phyloP scores from a whole-genome alignment of 2,329 filamentous ascomycete genomes.

The Diaporthe eres region DNA sequence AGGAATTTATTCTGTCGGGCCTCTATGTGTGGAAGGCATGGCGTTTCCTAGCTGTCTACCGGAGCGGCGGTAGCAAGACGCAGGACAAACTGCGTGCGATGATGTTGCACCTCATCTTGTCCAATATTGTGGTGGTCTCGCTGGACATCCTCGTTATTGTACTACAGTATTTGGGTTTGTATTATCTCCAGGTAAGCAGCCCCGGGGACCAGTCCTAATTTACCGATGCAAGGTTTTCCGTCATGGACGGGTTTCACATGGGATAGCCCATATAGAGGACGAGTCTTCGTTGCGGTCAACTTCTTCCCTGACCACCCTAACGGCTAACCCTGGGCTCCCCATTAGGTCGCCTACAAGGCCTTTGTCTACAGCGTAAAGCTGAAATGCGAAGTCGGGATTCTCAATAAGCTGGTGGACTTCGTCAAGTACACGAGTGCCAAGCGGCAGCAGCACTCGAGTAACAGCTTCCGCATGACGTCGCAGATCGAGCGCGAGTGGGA shows the following conservation, averaged over 20 bases:
- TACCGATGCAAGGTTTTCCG: not conserved
- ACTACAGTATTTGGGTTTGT: conserved; percentile 52
- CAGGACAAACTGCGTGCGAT: conserved; percentile 53
- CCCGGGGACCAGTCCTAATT: not conserved
- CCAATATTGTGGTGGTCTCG: conserved; percentile 59
- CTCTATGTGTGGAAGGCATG: conserved; percentile 68
- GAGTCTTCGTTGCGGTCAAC: not conserved
- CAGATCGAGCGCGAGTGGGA: conserved; percentile 41
- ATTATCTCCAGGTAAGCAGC: conserved; percentile 50
- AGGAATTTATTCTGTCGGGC: conserved; percentile 67
- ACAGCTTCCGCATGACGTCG: conserved; percentile 36
- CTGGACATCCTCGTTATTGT: conserved; percentile 52
- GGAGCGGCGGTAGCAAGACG: conserved; percentile 50
- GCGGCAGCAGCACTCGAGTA: not conserved
- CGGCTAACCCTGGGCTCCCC: not conserved
- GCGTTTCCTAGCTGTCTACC: conserved; percentile 61
- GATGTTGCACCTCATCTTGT: conserved; percentile 62
- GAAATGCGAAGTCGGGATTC: conserved; percentile 54
- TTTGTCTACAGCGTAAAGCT: conserved; percentile 55
- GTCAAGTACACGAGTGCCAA: conserved; percentile 26
- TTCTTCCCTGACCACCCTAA: not conserved
- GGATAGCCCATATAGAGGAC: not conserved
- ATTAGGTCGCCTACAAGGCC: conserved; percentile 48
- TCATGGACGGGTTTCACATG: not conserved
- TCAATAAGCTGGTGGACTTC: conserved; percentile 53